Percentiles rank a stretch among this genome's conserved stretches.
These are phyloP conservation scores for Ceratobasidium theobromae DNA, from an alignment of 1,284 basidiomycete genomes.

Conservation along the genomic window DNA sequence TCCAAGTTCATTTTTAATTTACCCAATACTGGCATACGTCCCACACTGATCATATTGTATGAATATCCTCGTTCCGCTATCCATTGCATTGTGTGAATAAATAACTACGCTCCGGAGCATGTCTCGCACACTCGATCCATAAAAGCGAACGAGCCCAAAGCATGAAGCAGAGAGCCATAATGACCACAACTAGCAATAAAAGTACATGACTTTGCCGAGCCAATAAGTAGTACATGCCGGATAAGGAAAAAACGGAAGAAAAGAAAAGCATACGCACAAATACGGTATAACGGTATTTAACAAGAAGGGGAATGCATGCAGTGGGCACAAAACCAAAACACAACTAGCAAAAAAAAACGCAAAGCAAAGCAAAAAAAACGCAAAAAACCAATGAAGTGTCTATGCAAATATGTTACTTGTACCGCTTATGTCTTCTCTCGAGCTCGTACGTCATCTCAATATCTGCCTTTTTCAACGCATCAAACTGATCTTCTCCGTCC, in stretches of 20 bases:
- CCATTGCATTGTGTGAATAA: constrained; percentile 14
- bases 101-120: too few species aligned
- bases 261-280: constrained; percentile 23
- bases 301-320: constrained; percentile 7
- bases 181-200: not conserved
- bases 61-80: not conserved
- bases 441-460: constrained; percentile 28
- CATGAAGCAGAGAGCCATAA: not conserved
- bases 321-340: not conserved
- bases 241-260: constrained; percentile 1
- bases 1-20: constrained; percentile 71
- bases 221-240: constrained; percentile 30
- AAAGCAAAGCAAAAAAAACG: not conserved
- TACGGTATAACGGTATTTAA: constrained; percentile 23
- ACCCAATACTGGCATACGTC: not conserved
- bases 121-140: not conserved
- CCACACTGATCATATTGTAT: constrained; percentile 10
- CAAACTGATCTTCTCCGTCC: constrained; percentile 13
- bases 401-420: constrained; percentile 31
- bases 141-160: not conserved
- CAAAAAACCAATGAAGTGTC: not conserved
- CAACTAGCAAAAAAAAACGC: constrained; percentile 6
- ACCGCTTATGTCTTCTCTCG: constrained; percentile 27
- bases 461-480: constrained; percentile 11
- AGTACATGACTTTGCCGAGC: constrained; percentile 7